Base-by-base conservation (phyloP, 2,329 filamentous ascomycete species). In the Pseudopithomyces maydicus region DNA sequence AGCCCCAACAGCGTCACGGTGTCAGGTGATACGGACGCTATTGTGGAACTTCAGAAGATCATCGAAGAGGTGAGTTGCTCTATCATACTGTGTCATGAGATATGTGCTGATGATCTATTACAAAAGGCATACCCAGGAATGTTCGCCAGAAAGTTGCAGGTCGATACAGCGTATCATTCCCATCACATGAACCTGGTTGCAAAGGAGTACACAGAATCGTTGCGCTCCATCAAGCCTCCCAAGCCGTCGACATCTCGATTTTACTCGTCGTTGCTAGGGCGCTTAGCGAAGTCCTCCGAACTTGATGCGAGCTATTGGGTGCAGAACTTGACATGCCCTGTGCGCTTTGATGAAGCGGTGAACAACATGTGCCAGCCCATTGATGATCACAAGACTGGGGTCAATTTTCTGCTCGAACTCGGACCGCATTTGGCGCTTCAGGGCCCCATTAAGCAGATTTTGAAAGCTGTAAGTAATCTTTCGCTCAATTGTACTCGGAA, bases 131-230 rank as follows among this genome's bases (percentile, higher is more conserved):
- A 48, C 20, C 62, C 63, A 10, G 59, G 52, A 3, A 74, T 73
- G 15, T 82, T 81, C 55, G 70, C 66, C 1, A 69, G 79, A 2
- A 61, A 67, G 23, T 70, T 83, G 1, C 70, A 74, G 48, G 76
- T 81, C 3, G 76, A 80, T 17, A 75, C 66, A 6, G 81, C 80
- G 0, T 83, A 82, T 52, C 81, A 82, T 55, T 69, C 66, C 4
- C 62, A 69, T 48, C 65, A 67, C 39, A 69, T 70, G 67, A 50
- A 63, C 14, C 32, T 60, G 1, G 53, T 69, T 17, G 63, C 60
- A 6, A 63, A 67, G 4, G 63, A 65, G 3, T 73, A 72, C 33
- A 61, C 65, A 3, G 60, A 64, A 15, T 65, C 64, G 11, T 63
- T 72, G 12, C 66, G 68, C 38, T 60, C 50, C 42, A 63, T 66